phyloP scores from a whole-genome alignment of 2,329 filamentous ascomycete species.

The Fusarium tricinctum region DNA sequence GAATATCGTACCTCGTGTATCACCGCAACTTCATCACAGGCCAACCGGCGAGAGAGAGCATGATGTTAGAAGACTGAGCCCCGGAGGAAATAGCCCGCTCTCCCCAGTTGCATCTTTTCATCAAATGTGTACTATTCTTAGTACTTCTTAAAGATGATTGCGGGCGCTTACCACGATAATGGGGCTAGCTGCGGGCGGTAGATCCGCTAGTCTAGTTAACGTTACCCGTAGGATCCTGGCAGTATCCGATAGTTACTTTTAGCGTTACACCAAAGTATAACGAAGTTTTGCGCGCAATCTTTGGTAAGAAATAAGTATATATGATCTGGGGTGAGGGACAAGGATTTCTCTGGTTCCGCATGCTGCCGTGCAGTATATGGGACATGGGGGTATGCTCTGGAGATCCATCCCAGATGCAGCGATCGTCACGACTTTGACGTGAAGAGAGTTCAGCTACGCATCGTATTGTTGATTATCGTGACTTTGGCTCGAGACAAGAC shows the following conservation, averaged over 20 bases:
- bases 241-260: background rate
- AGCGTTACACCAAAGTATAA: background rate
- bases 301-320: background rate
- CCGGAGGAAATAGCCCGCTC: too few relatives aligned
- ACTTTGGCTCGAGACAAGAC: background rate
- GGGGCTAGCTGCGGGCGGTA: background rate
- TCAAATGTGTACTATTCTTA: background rate
- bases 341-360: background rate
- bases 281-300: background rate
- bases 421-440: conserved; percentile 5
- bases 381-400: background rate
- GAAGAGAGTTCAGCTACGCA: background rate
- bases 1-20: too few relatives aligned
- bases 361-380: background rate
- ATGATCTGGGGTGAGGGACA: conserved; percentile 18
- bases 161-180: conserved; percentile 5
- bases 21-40: too few relatives aligned
- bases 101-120: background rate
- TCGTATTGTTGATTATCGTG: background rate
- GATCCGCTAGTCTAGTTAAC: background rate
- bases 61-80: background rate
- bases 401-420: conserved; percentile 5
- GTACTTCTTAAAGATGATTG: background rate
- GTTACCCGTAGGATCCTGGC: background rate
- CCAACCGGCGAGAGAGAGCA: background rate